These are phyloP conservation scores for Fragaria ananassa DNA, from an alignment of 306 rosid genomes.

Conservation along the genomic window DNA sequence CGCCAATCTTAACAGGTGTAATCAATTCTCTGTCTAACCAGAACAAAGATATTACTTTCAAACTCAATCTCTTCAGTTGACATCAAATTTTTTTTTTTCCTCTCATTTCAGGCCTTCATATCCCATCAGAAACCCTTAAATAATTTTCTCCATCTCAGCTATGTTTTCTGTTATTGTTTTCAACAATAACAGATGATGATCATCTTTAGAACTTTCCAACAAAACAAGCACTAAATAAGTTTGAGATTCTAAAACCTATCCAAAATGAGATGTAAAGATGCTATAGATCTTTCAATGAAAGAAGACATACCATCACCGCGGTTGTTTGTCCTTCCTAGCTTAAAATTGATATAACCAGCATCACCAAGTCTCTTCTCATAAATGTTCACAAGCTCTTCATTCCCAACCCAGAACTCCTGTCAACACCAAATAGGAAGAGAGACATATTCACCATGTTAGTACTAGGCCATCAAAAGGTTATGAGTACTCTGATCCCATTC, in stretches of 20 bases:
- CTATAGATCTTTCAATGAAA: background rate
- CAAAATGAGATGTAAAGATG: background rate
- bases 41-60: background rate
- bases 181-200: too few species aligned
- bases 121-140: too few species aligned
- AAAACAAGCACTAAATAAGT: background rate
- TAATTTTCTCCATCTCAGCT: background rate
- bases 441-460: background rate
- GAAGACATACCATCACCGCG: constrained; percentile 85
- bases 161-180: background rate
- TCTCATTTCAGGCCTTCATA: background rate
- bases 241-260: background rate
- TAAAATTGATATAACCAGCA: constrained; percentile 74
- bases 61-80: background rate
- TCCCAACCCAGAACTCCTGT: constrained; percentile 88
- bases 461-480: background rate
- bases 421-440: background rate
- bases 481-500: background rate
- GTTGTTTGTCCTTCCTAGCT: constrained; percentile 89
- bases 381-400: constrained; percentile 72
- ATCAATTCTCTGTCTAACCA: background rate
- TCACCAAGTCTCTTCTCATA: constrained; percentile 69
- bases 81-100: background rate
- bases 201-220: background rate
- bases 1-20: background rate